Base-by-base conservation (phyloP, 352 stramenopile species). In the Phytophthora foliorum region DNA sequence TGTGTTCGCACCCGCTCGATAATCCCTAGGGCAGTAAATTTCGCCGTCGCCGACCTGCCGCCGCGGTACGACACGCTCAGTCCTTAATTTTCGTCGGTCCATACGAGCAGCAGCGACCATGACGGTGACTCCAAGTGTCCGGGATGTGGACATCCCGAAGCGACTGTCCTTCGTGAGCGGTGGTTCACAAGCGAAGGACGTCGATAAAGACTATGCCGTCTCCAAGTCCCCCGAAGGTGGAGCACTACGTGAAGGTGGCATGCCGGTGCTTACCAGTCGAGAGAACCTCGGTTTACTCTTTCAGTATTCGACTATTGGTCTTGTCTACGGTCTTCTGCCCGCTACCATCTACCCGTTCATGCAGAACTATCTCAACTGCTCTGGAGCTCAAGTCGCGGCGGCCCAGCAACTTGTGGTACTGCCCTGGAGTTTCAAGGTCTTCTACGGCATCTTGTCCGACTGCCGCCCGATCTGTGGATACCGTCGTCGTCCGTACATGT, bases 401-500 rank as follows among this genome's bases (percentile, higher is more conserved):
- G 80, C 80, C 9, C 41, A 36, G 1, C 68, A 71, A 24, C 67
- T 88, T 2, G 52, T 86, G 6, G 55, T 67, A 10, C 45, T 89
- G 17, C 74, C 72, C 16, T 65, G 63, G 52, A 67, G 63, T 53
- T 69, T 61, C 24, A 55, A 61, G 31, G 31, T 61, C 4, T 57
- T 57, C 21, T 57, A 48, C 42, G 52, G 62, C 36, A 69, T 68
- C 24, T 21, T 62, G 16, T 69, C 77, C 3, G 78, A 89, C 45
- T 85, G 75, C 36, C 50, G 86, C 4, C 82, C 82, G 11, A 77
- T 91, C 24, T 77, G 34, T 19, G 81, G 82, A 29, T 88, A 78
- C 50, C 82, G 77, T 6, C 77, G 81, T 21, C 80, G 81, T 19
- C 77, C 82, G 24, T 91, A 81, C 46, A 91, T 89, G 77, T n/a